Evolutionary conservation across 768 basidiomycete species (phyloP).

Genomic region (Serendipita indica): DNA sequence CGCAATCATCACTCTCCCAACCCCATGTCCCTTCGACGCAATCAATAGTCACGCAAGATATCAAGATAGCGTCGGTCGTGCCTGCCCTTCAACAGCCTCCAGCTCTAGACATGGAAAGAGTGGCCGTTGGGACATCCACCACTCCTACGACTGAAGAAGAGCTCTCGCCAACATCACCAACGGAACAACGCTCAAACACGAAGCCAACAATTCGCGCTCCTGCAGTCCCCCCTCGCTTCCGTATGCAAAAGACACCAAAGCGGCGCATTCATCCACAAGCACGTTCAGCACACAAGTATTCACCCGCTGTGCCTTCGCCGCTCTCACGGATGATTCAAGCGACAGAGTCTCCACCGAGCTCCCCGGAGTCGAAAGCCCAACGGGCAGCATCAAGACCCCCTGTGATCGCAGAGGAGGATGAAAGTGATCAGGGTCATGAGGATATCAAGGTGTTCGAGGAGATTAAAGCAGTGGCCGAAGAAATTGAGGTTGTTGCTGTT

Average conservation of each 20-base stretch:
- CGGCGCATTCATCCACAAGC: background rate
- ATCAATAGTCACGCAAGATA: too few species aligned
- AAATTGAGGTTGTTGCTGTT: background rate
- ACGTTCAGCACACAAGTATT: constrained; percentile 49
- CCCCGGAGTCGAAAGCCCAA: constrained; percentile 5
- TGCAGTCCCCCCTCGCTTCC: background rate
- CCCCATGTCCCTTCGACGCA: background rate
- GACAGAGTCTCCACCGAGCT: constrained; percentile 3
- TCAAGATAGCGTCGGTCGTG: too few species aligned
- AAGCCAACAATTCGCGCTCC: background rate
- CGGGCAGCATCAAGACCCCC: background rate
- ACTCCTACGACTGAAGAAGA: background rate
- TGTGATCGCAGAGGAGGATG: constrained; percentile 8
- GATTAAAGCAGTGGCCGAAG: background rate
- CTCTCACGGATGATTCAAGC: constrained; percentile 43
- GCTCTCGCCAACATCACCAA: background rate
- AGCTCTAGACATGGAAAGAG: background rate
- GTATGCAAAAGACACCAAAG: background rate
- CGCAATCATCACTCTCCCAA: background rate
- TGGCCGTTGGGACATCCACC: background rate
- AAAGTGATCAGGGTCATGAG: background rate
- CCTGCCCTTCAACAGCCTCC: background rate
- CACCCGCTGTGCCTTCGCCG: constrained; percentile 65
- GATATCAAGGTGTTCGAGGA: background rate
- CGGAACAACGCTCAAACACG: background rate